phyloP scores from a whole-genome alignment of 371 early-diverging fungal species.

The Zancudomyces culisetae region DNA sequence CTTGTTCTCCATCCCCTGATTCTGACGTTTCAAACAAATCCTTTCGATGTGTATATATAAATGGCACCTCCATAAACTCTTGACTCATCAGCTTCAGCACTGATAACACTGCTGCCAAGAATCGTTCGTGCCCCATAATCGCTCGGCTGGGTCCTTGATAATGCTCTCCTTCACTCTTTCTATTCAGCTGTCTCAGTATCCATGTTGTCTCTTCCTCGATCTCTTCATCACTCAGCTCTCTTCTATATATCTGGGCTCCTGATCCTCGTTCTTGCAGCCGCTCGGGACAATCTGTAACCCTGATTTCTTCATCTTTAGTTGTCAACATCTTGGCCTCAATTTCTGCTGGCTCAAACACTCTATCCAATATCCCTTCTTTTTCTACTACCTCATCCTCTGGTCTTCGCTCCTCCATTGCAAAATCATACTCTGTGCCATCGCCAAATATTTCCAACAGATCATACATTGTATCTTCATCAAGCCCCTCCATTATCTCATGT shows the following conservation, averaged over 20 bases:
- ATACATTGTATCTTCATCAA: slow-evolving; percentile 39
- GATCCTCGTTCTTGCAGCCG: slow-evolving; percentile 59
- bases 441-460: slow-evolving; percentile 82
- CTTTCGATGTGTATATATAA: slow-evolving; percentile 63
- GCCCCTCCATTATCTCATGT: too few relatives aligned
- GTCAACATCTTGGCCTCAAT: slow-evolving; percentile 78
- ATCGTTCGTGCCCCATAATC: slow-evolving; percentile 9
- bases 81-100: slow-evolving; percentile 53
- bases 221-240: slow-evolving; percentile 21
- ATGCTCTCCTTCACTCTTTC: slow-evolving; percentile 11
- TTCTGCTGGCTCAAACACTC: slow-evolving; percentile 84
- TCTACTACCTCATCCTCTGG: slow-evolving; percentile 10
- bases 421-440: slow-evolving; percentile 73
- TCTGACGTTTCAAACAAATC: slow-evolving; percentile 33
- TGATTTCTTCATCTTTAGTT: slow-evolving; percentile 73
- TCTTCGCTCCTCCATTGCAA: slow-evolving; percentile 36
- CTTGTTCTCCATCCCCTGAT: slow-evolving; percentile 16
- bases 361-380: slow-evolving; percentile 31
- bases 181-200: slow-evolving; percentile 30
- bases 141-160: neutral
- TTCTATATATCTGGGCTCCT: slow-evolving; percentile 15
- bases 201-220: slow-evolving; percentile 39
- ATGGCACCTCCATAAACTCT: slow-evolving; percentile 78
- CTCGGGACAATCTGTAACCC: slow-evolving; percentile 77
- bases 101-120: slow-evolving; percentile 15